phyloP scores from a whole-genome alignment of 768 basidiomycete genomes.

The Chalciporus chontae region DNA sequence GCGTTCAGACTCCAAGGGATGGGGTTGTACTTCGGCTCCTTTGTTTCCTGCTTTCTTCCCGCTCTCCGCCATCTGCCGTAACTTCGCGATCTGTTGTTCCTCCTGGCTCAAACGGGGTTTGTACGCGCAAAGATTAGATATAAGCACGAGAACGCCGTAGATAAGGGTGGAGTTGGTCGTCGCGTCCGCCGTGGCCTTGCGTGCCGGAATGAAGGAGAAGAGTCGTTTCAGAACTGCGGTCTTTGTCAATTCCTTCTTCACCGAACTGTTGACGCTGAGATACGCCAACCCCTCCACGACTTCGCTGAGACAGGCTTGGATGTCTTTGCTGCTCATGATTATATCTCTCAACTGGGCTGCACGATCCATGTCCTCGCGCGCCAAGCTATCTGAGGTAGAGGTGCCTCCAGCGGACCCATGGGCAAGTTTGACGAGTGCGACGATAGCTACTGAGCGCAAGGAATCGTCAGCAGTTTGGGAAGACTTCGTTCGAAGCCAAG shows the following conservation, averaged over 20 bases:
- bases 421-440: constrained; percentile 76
- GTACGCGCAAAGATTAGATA: constrained; percentile 71
- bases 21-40: constrained; percentile 24
- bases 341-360: constrained; percentile 56
- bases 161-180: constrained; percentile 50
- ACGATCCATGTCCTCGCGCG: constrained; percentile 41
- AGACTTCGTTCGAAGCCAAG: constrained; percentile 67
- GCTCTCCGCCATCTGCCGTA: constrained; percentile 68
- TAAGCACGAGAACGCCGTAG: constrained; percentile 76
- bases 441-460: constrained; percentile 60
- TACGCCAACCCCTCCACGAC: constrained; percentile 87
- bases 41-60: constrained; percentile 33
- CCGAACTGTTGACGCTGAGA: constrained; percentile 57
- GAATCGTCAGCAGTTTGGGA: constrained; percentile 41
- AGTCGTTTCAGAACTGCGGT: constrained; percentile 56
- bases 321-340: constrained; percentile 37
- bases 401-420: constrained; percentile 41
- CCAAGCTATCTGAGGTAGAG: constrained; percentile 3
- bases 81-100: constrained; percentile 75
- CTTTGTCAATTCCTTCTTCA: constrained; percentile 61
- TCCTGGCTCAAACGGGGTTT: constrained; percentile 73
- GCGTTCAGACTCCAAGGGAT: constrained; percentile 59
- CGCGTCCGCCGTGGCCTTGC: constrained; percentile 32
- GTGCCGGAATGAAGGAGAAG: constrained; percentile 54
- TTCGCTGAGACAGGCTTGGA: constrained; percentile 48